These are phyloP conservation scores for Xylariales sp. DNA, from an alignment of 2,329 filamentous ascomycete species.

Conservation along the genomic window DNA sequence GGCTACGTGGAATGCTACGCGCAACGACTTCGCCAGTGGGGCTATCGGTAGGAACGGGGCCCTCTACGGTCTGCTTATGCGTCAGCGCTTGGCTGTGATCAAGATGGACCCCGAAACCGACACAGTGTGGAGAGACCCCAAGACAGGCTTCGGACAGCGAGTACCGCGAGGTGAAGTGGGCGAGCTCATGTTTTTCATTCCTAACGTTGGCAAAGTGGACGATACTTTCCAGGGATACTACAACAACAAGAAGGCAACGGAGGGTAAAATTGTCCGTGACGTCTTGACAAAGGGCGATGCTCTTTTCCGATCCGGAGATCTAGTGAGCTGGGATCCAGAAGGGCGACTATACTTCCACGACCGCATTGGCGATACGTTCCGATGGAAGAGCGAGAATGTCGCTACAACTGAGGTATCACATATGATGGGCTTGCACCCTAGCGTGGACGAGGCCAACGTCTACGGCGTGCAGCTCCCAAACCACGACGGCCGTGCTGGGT, in stretches of 20 bases:
- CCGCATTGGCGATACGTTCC: constrained; percentile 72
- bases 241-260: constrained; percentile 65
- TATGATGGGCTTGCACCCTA: constrained; percentile 61
- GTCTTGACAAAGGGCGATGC: constrained; percentile 73
- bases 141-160: constrained; percentile 63
- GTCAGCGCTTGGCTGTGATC: constrained; percentile 52
- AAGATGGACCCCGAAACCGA: constrained; percentile 70
- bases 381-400: constrained; percentile 82
- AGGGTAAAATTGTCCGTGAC: constrained; percentile 68
- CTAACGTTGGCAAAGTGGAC: constrained; percentile 57
- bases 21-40: constrained; percentile 69
- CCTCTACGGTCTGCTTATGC: constrained; percentile 52
- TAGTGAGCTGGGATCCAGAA: constrained; percentile 66
- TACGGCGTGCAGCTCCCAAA: constrained; percentile 77
- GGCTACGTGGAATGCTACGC: constrained; percentile 67
- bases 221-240: constrained; percentile 79
- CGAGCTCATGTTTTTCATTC: constrained; percentile 70
- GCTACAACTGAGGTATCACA: constrained; percentile 80
- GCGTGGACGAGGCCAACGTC: constrained; percentile 75
- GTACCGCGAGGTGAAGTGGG: constrained; percentile 61
- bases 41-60: constrained; percentile 72
- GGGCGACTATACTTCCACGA: constrained; percentile 78
- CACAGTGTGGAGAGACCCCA: constrained; percentile 60
- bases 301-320: constrained; percentile 82
- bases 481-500: constrained; percentile 81